Evolutionary conservation across 2,329 filamentous ascomycete species (phyloP).

Genomic region (Cercospora sojina): DNA sequence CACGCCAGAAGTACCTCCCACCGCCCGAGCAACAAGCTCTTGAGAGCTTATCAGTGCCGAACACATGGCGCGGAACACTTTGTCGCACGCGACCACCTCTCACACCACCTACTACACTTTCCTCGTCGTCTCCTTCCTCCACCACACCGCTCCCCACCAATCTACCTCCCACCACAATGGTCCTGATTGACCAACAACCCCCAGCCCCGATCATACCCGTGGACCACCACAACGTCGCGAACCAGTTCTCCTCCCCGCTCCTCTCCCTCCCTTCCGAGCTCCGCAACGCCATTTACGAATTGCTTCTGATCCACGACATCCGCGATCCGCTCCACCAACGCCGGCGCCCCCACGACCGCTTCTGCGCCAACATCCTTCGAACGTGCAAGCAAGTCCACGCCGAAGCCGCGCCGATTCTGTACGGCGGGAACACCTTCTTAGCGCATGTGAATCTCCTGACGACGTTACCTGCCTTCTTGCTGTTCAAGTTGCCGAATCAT

Average conservation of each 20-base stretch:
- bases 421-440: conserved; percentile 51
- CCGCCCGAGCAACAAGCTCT: conserved; percentile 4
- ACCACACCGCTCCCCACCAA: conserved; percentile 20
- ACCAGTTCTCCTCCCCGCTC: conserved; percentile 30
- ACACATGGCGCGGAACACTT: conserved; percentile 3
- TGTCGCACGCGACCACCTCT: neutral
- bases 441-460: conserved; percentile 51
- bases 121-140: neutral
- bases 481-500: conserved; percentile 23
- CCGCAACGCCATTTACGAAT: conserved; percentile 56
- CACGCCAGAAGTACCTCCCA: conserved; percentile 2
- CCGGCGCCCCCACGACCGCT: conserved; percentile 32
- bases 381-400: conserved; percentile 44
- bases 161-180: neutral
- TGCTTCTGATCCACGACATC: conserved; percentile 36
- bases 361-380: conserved; percentile 45
- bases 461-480: conserved; percentile 43
- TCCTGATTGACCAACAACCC: neutral
- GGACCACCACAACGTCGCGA: conserved; percentile 6
- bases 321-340: conserved; percentile 13
- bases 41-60: conserved; percentile 11
- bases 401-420: conserved; percentile 49
- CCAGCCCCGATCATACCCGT: neutral
- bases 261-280: conserved; percentile 59
- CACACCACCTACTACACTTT: neutral